phyloP scores from a whole-genome alignment of 257 asterid species.

The Solanum ahanhuiri region DNA sequence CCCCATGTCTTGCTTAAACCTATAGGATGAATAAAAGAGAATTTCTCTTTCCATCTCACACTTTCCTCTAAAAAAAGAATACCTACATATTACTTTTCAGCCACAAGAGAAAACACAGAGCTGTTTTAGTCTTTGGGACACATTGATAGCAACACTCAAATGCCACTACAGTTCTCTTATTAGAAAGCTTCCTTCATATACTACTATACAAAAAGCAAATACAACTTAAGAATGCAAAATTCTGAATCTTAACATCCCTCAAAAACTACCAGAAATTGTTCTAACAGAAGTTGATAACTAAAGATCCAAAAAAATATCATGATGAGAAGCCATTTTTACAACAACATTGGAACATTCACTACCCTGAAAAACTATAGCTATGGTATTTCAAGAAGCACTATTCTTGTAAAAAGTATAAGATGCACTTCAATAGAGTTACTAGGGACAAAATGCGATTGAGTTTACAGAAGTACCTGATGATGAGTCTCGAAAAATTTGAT shows the following conservation, averaged over 20 bases:
- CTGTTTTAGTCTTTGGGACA: background rate
- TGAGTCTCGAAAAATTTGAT: slow-evolving; percentile 96
- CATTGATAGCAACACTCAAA: slow-evolving; percentile 29
- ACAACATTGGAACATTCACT: background rate
- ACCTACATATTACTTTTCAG: background rate
- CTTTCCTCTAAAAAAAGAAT: background rate
- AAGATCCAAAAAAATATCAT: background rate
- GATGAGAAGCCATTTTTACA: background rate
- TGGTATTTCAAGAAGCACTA: background rate
- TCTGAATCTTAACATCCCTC: background rate
- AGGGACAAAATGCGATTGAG: background rate
- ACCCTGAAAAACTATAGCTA: background rate
- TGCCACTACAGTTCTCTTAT: background rate
- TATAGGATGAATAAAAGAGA: background rate
- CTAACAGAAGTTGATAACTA: background rate
- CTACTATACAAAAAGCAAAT: background rate
- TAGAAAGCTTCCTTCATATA: background rate
- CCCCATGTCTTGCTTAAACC: background rate
- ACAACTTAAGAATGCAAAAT: background rate
- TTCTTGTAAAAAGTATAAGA: background rate
- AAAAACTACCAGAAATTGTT: background rate
- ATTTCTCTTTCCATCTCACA: background rate
- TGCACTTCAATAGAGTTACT: background rate
- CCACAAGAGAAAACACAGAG: background rate
- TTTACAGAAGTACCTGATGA: slow-evolving; percentile 53